Evolutionary conservation across 164 flowering plant genomes (phyloP).

Genomic region (Hamamelis virginiana): DNA sequence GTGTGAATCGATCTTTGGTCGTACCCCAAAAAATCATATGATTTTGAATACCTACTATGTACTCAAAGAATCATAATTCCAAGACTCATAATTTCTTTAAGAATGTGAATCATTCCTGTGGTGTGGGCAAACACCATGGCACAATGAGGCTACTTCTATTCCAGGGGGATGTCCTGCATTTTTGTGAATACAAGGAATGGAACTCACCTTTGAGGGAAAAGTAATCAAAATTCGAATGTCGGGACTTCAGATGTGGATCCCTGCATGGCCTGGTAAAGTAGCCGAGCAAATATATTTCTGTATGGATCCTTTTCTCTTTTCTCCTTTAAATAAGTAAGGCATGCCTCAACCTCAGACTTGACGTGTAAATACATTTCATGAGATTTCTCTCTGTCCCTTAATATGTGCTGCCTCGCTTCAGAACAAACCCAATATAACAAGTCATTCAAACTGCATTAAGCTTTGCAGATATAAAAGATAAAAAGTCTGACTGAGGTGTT

Average conservation of each 20-base stretch:
- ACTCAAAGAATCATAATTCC: no score
- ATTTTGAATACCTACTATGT: no score
- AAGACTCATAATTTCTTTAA: no score
- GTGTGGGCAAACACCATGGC: neutral
- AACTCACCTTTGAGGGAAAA: neutral
- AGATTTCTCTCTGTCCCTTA: conserved; percentile 44
- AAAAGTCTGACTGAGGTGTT: no score
- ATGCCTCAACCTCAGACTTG: conserved; percentile 50
- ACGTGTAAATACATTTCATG: conserved; percentile 47
- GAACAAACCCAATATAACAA: neutral
- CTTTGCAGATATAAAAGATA: no score
- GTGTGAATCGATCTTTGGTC: neutral
- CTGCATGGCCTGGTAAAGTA: conserved; percentile 44
- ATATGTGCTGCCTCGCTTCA: conserved; percentile 46
- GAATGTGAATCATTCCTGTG: neutral
- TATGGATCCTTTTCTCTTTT: conserved; percentile 66
- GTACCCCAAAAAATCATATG: neutral
- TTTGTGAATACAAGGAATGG: neutral
- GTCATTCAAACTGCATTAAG: no score
- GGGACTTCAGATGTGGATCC: conserved; percentile 48
- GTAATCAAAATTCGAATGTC: conserved; percentile 43
- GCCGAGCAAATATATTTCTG: conserved; percentile 42
- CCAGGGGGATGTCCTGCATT: neutral
- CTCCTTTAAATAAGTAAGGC: conserved; percentile 45
- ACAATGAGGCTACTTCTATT: neutral